Evolutionary conservation across 23 red algal species (phyloP).

Genomic region (Gracilariopsis chorda): DNA sequence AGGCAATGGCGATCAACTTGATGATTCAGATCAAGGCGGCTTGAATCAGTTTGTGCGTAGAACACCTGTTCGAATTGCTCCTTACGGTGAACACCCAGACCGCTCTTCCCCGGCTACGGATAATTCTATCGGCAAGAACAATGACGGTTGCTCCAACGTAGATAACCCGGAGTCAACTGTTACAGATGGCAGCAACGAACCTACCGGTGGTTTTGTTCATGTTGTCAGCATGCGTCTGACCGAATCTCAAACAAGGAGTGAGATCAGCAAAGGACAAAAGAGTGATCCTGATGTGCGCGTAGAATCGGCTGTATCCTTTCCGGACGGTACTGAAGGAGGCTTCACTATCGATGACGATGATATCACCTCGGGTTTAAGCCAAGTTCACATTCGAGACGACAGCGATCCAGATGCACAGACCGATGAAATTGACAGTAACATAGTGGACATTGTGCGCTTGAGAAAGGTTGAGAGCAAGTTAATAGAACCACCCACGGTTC

Average conservation of each 20-base stretch:
- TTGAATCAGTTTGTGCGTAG: too few species aligned
- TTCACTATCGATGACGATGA: neutral
- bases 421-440: neutral
- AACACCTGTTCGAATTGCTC: too few species aligned
- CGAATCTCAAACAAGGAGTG: too few species aligned
- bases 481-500: neutral
- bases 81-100: too few species aligned
- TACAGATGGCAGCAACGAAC: too few species aligned
- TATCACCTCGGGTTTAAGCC: neutral
- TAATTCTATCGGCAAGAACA: too few species aligned
- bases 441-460: neutral
- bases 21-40: too few species aligned
- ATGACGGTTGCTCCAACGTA: too few species aligned
- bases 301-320: neutral
- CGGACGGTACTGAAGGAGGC: neutral
- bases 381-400: neutral
- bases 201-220: neutral
- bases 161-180: too few species aligned
- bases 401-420: neutral
- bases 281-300: neutral
- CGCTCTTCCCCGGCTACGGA: too few species aligned
- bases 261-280: neutral
- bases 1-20: too few species aligned
- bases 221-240: neutral
- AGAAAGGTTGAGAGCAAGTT: neutral